phyloP scores from a whole-genome alignment of 116 monocot species.

The Posidonia oceanica region DNA sequence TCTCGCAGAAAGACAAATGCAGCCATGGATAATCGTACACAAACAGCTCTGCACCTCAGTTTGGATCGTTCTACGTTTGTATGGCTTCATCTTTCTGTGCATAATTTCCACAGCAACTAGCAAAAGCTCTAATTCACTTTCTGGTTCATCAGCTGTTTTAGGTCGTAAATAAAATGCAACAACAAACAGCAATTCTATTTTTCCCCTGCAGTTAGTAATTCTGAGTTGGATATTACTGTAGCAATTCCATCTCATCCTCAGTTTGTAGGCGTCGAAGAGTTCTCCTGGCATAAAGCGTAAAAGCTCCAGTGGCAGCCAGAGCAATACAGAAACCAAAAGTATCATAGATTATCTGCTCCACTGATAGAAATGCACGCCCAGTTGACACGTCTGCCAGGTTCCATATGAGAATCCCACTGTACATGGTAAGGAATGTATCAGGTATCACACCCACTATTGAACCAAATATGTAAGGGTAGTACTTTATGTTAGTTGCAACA shows the following conservation, averaged over 20 bases:
- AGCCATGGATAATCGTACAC: too few species aligned
- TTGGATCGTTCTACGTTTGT: too few species aligned
- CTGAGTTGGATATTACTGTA: too few species aligned
- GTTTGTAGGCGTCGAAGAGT: constrained; percentile 7
- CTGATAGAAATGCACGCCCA: constrained; percentile 5
- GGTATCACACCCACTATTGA: too few species aligned
- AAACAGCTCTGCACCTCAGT: too few species aligned
- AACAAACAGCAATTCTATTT: background rate
- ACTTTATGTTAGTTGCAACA: too few species aligned
- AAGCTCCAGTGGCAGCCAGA: constrained; percentile 6
- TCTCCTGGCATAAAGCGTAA: constrained; percentile 16
- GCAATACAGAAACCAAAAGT: constrained; percentile 11
- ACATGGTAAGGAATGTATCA: too few species aligned
- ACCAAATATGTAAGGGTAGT: too few species aligned
- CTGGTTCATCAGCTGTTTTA: background rate
- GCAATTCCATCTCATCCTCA: constrained; percentile 2
- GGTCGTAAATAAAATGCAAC: background rate
- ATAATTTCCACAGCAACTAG: too few species aligned
- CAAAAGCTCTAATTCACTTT: background rate
- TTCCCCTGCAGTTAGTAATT: background rate
- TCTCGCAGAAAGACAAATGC: too few species aligned
- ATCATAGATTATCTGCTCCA: constrained; percentile 10
- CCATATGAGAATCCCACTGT: constrained; percentile 13
- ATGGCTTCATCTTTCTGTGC: too few species aligned
- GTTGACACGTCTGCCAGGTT: constrained; percentile 12